phyloP scores from a whole-genome alignment of 2,329 filamentous ascomycete species.

The Trichoderma asperellum region DNA sequence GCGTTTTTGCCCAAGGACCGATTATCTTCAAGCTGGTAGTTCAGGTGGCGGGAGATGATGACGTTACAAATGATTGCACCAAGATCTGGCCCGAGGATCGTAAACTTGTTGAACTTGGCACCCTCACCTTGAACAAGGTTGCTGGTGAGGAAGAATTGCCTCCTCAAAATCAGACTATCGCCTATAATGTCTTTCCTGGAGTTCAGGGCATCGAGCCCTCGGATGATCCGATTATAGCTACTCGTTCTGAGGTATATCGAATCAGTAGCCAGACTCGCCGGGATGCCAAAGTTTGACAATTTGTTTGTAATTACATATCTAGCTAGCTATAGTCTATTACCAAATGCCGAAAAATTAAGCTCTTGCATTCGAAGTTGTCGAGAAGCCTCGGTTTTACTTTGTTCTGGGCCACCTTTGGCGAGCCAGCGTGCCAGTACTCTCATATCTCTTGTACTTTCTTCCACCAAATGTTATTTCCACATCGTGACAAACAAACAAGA shows the following conservation, averaged over 20 bases:
- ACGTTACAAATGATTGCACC: conserved; percentile 6
- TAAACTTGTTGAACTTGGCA: conserved; percentile 18
- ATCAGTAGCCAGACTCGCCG: conserved; percentile 21
- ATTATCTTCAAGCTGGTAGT: conserved; percentile 23
- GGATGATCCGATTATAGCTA: conserved; percentile 15
- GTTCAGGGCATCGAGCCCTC: conserved; percentile 21
- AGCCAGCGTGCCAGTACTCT: too few species aligned
- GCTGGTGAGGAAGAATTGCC: neutral
- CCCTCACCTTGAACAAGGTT: conserved; percentile 11
- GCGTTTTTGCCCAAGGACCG: neutral
- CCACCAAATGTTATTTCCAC: too few species aligned
- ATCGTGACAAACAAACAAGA: too few species aligned
- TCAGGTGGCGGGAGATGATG: conserved; percentile 13
- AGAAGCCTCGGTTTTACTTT: neutral
- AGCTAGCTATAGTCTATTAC: neutral
- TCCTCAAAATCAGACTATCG: conserved; percentile 9
- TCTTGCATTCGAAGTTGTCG: neutral
- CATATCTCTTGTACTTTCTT: too few species aligned
- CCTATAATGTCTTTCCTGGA: conserved; percentile 8
- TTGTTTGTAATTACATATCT: neutral
- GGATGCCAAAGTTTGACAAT: neutral
- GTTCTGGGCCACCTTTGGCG: neutral
- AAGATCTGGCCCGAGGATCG: conserved; percentile 23
- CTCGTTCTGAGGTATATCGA: conserved; percentile 1
- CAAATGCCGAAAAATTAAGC: neutral